A percentile compares a stretch with the other conserved stretches of the same genome.
These are phyloP conservation scores for Yamadazyma jaroonii DNA, from an alignment of 1,139 yeast species.

Conservation along the genomic window DNA sequence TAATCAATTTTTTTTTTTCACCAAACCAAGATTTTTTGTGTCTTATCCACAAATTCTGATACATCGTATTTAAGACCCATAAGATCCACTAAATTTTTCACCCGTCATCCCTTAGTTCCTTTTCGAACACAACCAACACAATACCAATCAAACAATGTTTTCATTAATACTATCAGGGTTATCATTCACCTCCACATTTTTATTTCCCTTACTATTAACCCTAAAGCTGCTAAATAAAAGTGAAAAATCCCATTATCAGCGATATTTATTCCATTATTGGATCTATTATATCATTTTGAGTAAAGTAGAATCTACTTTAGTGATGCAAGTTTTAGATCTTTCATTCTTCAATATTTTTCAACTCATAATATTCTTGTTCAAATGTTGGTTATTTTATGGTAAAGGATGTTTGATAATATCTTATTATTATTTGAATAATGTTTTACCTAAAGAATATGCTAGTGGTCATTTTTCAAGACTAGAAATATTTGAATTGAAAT, in stretches of 20 bases:
- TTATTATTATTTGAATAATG: conserved; percentile 12
- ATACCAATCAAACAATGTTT: too few relatives aligned
- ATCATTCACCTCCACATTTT: conserved; percentile 10
- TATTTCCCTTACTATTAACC: conserved; percentile 17
- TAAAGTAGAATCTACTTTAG: conserved; percentile 13
- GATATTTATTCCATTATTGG: conserved; percentile 27
- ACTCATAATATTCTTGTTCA: conserved; percentile 14
- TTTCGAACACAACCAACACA: too few relatives aligned
- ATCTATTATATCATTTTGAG: conserved; percentile 19
- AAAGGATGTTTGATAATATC: conserved; percentile 25
- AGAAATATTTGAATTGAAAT: conserved; percentile 13
- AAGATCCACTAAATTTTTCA: too few relatives aligned
- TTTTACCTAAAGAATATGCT: conserved; percentile 3
- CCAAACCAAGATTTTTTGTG: too few relatives aligned
- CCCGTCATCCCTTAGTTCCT: too few relatives aligned
- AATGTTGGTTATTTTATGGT: conserved; percentile 26
- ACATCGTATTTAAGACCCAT: too few relatives aligned
- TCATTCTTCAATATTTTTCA: conserved; percentile 10
- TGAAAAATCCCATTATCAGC: conserved; percentile 12
- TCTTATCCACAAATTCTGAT: too few relatives aligned
- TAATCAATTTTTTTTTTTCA: too few relatives aligned
- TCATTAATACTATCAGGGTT: conserved; percentile 5
- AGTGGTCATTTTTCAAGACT: conserved; percentile 7
- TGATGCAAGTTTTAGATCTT: conserved; percentile 12
- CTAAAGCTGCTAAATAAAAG: conserved; percentile 14